phyloP scores from a whole-genome alignment of 345 rosid species.

The Eucalyptus erythrocorys region DNA sequence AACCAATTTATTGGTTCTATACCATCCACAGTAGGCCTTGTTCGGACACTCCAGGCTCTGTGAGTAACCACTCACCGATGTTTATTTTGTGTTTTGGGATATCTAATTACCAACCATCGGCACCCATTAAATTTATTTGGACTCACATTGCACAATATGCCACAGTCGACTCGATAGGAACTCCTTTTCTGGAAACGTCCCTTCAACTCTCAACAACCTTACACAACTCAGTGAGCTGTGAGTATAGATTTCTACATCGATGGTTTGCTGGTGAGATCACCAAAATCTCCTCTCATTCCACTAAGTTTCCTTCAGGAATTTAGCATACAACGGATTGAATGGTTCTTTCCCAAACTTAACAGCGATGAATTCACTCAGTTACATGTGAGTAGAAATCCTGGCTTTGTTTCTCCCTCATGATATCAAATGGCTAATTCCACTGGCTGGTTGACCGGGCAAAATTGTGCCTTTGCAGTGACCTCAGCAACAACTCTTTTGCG shows the following conservation, averaged over 20 bases:
- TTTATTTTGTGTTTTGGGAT: background rate
- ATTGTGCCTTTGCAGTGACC: conserved; percentile 16
- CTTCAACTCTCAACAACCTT: conserved; percentile 10
- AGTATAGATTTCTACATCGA: conserved; percentile 1
- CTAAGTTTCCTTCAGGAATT: conserved; percentile 5
- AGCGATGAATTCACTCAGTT: conserved; percentile 10
- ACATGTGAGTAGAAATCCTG: conserved; percentile 14
- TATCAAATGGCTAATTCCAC: background rate
- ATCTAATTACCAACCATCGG: background rate
- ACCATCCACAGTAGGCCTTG: conserved; percentile 17
- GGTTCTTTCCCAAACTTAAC: conserved; percentile 29
- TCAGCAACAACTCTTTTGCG: conserved; percentile 24
- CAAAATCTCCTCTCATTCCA: background rate
- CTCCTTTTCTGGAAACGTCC: conserved; percentile 12
- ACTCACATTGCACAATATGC: background rate
- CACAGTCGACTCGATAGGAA: conserved; percentile 31
- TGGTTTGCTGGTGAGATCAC: background rate
- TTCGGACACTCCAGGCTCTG: conserved; percentile 15
- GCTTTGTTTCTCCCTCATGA: background rate
- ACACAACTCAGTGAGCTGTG: conserved; percentile 14
- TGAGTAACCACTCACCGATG: conserved; percentile 2
- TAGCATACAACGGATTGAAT: conserved; percentile 14
- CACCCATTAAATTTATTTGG: background rate
- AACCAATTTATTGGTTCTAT: conserved; percentile 18
- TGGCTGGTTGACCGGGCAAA: background rate